These are phyloP conservation scores for Calamus simplicifolius DNA, from an alignment of 176 grass and related monocot species.

Conservation along the genomic window DNA sequence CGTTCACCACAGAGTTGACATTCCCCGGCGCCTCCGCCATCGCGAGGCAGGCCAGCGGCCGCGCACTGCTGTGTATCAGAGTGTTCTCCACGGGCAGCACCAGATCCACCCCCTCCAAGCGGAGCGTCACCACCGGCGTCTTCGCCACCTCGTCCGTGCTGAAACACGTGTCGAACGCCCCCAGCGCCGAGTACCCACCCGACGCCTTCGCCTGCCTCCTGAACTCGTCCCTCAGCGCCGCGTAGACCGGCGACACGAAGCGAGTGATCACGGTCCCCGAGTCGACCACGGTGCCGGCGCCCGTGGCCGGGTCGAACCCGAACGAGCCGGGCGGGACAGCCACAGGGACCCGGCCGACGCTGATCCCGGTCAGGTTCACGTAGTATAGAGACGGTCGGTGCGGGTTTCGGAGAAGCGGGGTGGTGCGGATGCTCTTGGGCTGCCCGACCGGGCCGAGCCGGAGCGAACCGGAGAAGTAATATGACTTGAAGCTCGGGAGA, in stretches of 20 bases:
- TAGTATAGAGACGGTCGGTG: slow-evolving; percentile 84
- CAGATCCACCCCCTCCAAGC: slow-evolving; percentile 56
- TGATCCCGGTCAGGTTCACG: slow-evolving; percentile 77
- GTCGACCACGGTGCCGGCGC: slow-evolving; percentile 81
- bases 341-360: slow-evolving; percentile 42
- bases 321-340: slow-evolving; percentile 43
- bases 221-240: slow-evolving; percentile 74
- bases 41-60: slow-evolving; percentile 71
- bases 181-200: slow-evolving; percentile 76
- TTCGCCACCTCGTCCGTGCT: slow-evolving; percentile 69
- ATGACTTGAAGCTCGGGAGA: slow-evolving; percentile 84
- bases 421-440: slow-evolving; percentile 43
- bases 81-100: slow-evolving; percentile 75
- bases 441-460: slow-evolving; percentile 65
- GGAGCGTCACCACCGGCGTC: slow-evolving; percentile 52
- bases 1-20: slow-evolving; percentile 78
- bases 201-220: slow-evolving; percentile 65
- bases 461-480: slow-evolving; percentile 90
- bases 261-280: slow-evolving; percentile 88
- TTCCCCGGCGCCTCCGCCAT: slow-evolving; percentile 88
- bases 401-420: slow-evolving; percentile 72
- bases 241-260: slow-evolving; percentile 73
- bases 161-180: slow-evolving; percentile 95
- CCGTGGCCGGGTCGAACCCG: slow-evolving; percentile 56
- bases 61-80: slow-evolving; percentile 90